Base-by-base conservation (phyloP, 225 moss, liverwort and hornwort genomes). In the Lunularia cruciata region DNA sequence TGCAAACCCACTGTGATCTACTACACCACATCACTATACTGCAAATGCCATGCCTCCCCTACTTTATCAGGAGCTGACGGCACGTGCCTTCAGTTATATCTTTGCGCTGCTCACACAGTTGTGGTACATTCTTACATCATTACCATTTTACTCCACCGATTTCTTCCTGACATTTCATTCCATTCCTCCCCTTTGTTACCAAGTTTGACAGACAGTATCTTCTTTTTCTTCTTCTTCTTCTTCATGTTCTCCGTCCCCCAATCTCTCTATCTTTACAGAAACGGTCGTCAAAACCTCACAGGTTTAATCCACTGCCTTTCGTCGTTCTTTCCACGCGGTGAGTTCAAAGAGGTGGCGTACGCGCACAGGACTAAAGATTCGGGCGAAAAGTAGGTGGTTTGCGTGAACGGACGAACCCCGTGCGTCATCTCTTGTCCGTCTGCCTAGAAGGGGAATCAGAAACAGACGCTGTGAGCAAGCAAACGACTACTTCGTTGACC, bases 51-150 rank as follows among this genome's bases (percentile, higher is more conserved):
- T 27, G 54, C 54, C 7, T 25, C 27, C 10, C 54, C 22, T 8
- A 25, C 54, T 54, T 25, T 27, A 25, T 6, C 54, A 8, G 20
- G 7, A 7, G n/a, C 60, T 37, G 31, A 37, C 36, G 60, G 36
- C 60, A 60, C 60, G 60, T 60, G 60, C 36, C 22, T 60, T 54
- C 22, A 13, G 20, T 27, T 54, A 54, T 27, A 27, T n/a, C 60
- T 8, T 12, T 38, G 20, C 22, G 8, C 16, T 43, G 11, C 15
- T 12, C 38, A 36, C 18, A 37, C 20, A 53, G n/a, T n/a, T 36
- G 16, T n/a, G 18, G 13, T 33, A 18, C 35, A n/a, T n/a, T n/a
- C n/a, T n/a, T n/a, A n/a, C n/a, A n/a, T n/a, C n/a, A n/a, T n/a
- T n/a, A n/a, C 56, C 32, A 30, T 57, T 32, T 54, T 12, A 54